phyloP scores from a whole-genome alignment of 257 asterid species.

The Gynochthodes officinalis region DNA sequence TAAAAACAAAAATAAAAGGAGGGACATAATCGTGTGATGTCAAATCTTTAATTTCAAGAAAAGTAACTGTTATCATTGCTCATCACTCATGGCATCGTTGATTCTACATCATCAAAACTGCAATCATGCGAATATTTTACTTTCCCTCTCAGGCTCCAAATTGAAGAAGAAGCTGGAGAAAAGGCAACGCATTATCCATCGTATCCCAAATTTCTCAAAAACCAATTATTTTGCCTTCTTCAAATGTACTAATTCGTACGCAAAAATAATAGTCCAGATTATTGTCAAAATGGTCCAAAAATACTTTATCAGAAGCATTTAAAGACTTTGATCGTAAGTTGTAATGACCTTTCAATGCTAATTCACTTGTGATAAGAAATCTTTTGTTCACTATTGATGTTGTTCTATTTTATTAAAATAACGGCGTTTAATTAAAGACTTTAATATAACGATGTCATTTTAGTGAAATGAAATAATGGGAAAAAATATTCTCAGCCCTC shows the following conservation, averaged over 20 bases:
- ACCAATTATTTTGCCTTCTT: background rate
- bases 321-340: background rate
- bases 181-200: background rate
- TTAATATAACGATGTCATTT: too few relatives aligned
- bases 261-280: background rate
- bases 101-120: background rate
- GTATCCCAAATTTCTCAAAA: background rate
- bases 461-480: too few relatives aligned
- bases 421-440: too few relatives aligned
- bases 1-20: too few relatives aligned
- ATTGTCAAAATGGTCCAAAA: background rate
- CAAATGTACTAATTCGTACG: background rate
- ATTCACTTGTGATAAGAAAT: too few relatives aligned
- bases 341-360: background rate
- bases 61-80: background rate
- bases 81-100: background rate
- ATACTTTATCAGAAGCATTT: background rate
- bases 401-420: too few relatives aligned
- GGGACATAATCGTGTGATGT: too few relatives aligned
- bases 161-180: too few relatives aligned
- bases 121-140: background rate
- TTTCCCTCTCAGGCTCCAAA: background rate
- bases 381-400: too few relatives aligned
- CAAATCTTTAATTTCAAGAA: conserved; percentile 6
- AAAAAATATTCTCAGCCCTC: too few relatives aligned